A percentile compares a stretch with the other conserved stretches of the same genome.
phyloP scores from a whole-genome alignment of 768 basidiomycete genomes.

The Mycena maculata region DNA sequence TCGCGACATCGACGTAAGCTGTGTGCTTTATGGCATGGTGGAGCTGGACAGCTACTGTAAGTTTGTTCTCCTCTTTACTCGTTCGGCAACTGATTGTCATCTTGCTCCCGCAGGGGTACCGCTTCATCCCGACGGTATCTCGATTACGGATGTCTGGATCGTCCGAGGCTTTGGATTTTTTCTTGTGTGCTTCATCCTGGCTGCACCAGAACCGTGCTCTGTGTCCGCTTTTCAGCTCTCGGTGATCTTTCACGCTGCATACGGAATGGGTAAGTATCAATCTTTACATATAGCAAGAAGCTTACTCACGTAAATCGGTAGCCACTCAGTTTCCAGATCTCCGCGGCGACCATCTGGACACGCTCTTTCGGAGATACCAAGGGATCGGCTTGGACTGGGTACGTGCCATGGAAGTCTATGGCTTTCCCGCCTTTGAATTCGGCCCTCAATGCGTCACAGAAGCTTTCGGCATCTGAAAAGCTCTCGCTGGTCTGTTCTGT shows the following conservation, averaged over 20 bases:
- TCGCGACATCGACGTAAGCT: neutral
- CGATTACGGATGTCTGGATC: constrained; percentile 13
- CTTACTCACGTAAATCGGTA: constrained; percentile 26
- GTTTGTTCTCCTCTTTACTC: neutral
- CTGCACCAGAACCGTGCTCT: constrained; percentile 30
- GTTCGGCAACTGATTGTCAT: neutral
- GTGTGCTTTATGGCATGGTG: neutral
- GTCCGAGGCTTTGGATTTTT: constrained; percentile 2
- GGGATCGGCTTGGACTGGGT: constrained; percentile 32
- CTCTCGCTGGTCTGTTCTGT: too few relatives aligned
- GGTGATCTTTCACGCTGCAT: constrained; percentile 15
- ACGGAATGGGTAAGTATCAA: neutral
- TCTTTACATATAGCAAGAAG: neutral
- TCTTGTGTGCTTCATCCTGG: constrained; percentile 32
- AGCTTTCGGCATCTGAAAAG: constrained; percentile 11
- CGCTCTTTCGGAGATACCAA: constrained; percentile 33
- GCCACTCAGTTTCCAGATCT: constrained; percentile 22
- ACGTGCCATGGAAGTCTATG: constrained; percentile 40
- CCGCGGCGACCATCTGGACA: constrained; percentile 10
- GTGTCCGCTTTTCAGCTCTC: constrained; percentile 23
- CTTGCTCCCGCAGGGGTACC: constrained; percentile 11
- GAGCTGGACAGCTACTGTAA: neutral
- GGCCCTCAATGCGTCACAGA: neutral
- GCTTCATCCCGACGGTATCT: constrained; percentile 24
- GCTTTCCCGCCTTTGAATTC: constrained; percentile 1